These are phyloP conservation scores for Xylaria arbuscula DNA, from an alignment of 2,329 filamentous ascomycete genomes.

Conservation along the genomic window DNA sequence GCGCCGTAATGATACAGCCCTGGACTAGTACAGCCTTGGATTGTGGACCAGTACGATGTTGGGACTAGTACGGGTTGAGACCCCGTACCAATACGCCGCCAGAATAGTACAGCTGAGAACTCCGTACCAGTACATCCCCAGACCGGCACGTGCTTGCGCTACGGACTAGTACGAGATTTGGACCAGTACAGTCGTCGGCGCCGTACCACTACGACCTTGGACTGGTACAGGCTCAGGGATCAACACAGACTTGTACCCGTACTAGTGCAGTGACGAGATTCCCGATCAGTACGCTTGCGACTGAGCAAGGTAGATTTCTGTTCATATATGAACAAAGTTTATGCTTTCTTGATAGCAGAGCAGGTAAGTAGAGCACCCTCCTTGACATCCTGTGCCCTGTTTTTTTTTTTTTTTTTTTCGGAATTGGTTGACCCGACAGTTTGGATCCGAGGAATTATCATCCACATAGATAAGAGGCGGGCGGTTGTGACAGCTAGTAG, in stretches of 20 bases:
- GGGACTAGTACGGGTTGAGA: constrained; percentile 6
- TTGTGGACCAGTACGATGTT: too few species aligned
- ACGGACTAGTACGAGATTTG: too few species aligned
- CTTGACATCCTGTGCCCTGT: neutral
- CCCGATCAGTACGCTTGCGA: constrained; percentile 11
- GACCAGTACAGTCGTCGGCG: too few species aligned
- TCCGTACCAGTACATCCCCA: constrained; percentile 7
- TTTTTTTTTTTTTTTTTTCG: constrained; percentile 5
- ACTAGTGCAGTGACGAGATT: constrained; percentile 9
- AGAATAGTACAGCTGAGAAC: too few species aligned
- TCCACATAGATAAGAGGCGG: constrained; percentile 6
- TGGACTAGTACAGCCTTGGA: neutral
- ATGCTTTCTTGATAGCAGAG: constrained; percentile 6
- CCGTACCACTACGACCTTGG: too few species aligned
- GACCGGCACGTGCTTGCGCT: too few species aligned
- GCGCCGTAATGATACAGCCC: too few species aligned
- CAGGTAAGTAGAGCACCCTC: constrained; percentile 8
- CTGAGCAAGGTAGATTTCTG: constrained; percentile 3
- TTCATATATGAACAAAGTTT: constrained; percentile 9
- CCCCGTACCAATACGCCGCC: neutral
- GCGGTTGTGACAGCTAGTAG: constrained; percentile 11
- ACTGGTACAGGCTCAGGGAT: neutral
- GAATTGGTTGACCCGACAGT: constrained; percentile 17
- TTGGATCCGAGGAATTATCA: constrained; percentile 12
- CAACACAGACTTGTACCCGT: neutral